phyloP scores from a whole-genome alignment of 805 yeast species.

The Yamadazyma ubonensis region DNA sequence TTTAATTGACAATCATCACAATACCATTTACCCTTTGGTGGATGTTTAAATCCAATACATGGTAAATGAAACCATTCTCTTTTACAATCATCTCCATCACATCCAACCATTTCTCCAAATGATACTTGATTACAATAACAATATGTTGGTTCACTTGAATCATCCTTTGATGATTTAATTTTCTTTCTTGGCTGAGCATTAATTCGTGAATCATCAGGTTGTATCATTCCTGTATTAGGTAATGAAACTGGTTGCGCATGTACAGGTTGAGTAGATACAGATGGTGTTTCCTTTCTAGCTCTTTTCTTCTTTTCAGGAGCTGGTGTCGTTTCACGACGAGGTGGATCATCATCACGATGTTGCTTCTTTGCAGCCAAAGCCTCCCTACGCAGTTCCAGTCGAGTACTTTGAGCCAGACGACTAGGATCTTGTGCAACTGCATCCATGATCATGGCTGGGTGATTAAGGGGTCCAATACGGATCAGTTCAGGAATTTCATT shows the following conservation, averaged over 20 bases:
- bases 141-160: conserved; percentile 68
- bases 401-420: conserved; percentile 67
- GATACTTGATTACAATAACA: conserved; percentile 97
- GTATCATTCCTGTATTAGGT: not conserved
- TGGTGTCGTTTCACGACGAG: conserved; percentile 19
- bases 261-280: conserved; percentile 3
- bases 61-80: conserved; percentile 96
- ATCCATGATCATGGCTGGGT: conserved; percentile 83
- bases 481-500: conserved; percentile 80
- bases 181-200: conserved; percentile 23
- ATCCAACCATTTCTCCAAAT: conserved; percentile 98
- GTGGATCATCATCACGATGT: conserved; percentile 33
- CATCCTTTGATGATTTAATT: conserved; percentile 20
- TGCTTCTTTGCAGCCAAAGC: conserved; percentile 89
- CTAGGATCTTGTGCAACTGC: conserved; percentile 46
- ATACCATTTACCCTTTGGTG: conserved; percentile 65
- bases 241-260: not conserved
- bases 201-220: conserved; percentile 14
- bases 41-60: conserved; percentile 80
- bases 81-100: conserved; percentile 91
- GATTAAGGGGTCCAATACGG: conserved; percentile 76
- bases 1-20: conserved; percentile 43
- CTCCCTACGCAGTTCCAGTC: conserved; percentile 86
- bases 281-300: conserved; percentile 14
- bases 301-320: conserved; percentile 19